Percentiles rank a stretch among this genome's conserved stretches.
These are phyloP conservation scores for Cryptococcus maquisensis DNA, from an alignment of 1,284 basidiomycete species.

Conservation along the genomic window DNA sequence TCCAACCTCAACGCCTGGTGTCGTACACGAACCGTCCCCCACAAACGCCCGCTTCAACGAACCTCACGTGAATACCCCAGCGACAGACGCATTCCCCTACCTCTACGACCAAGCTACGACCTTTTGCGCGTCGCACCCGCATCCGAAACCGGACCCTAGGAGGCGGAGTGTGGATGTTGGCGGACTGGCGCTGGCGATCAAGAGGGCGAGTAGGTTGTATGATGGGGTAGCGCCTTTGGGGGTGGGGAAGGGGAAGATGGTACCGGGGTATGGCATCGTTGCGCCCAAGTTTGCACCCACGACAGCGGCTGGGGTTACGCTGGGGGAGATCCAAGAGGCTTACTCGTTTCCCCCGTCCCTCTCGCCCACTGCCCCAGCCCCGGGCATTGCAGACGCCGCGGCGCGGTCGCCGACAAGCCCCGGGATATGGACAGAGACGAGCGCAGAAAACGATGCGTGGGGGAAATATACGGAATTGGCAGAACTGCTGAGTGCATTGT, in stretches of 20 bases:
- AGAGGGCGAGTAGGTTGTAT: constrained; percentile 47
- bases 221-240: constrained; percentile 2
- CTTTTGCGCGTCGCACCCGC: constrained; percentile 10
- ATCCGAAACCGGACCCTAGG: constrained; percentile 26
- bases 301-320: neutral
- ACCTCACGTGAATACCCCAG: neutral
- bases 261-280: neutral
- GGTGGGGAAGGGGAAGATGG: too few relatives aligned
- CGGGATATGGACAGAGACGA: neutral
- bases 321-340: constrained; percentile 1
- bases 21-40: neutral
- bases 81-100: constrained; percentile 3
- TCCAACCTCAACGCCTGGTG: neutral
- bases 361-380: neutral
- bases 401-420: neutral
- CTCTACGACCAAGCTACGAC: neutral
- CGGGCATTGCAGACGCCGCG: neutral
- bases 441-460: constrained; percentile 43
- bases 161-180: constrained; percentile 77
- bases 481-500: constrained; percentile 76
- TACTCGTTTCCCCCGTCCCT: constrained; percentile 16
- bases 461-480: constrained; percentile 60
- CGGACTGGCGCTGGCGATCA: constrained; percentile 71
- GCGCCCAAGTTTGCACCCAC: neutral
- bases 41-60: neutral